Conservation (phyloP, 345 rosid genomes). For the Eucalyptus caleyi region DNA sequence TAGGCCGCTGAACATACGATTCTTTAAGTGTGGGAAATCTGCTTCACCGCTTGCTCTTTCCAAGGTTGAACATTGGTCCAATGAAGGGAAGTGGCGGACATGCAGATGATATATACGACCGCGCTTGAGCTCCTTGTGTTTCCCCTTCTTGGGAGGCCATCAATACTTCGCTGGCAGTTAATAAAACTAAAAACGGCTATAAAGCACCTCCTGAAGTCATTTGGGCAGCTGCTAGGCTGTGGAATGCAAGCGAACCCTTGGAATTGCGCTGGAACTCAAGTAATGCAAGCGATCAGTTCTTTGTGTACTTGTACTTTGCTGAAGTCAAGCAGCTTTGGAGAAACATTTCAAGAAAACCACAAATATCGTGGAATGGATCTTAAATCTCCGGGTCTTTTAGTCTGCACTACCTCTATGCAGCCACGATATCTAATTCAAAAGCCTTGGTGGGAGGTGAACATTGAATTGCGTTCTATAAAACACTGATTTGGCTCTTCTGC, state of each 20-base stretch:
- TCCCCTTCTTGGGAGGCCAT: no score
- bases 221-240: conserved; percentile 13
- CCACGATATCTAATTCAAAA: neutral
- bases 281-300: conserved; percentile 10
- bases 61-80: no score
- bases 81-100: no score
- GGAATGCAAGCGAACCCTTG: neutral
- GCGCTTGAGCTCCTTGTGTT: no score
- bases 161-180: no score
- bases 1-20: conserved; percentile 11
- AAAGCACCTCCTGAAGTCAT: conserved; percentile 22
- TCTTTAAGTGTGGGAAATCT: neutral
- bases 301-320: conserved; percentile 30
- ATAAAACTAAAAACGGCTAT: conserved; percentile 6
- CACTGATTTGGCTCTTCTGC: conserved; percentile 26
- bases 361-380: conserved; percentile 17
- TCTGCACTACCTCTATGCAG: conserved; percentile 6
- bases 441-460: conserved; percentile 8
- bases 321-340: conserved; percentile 17
- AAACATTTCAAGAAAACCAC: conserved; percentile 15
- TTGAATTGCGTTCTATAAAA: conserved; percentile 3
- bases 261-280: neutral
- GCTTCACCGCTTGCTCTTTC: no score
- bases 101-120: no score
- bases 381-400: conserved; percentile 5